Evolutionary conservation across 805 yeast species (phyloP).

Genomic region (Yarrowia sp.): DNA sequence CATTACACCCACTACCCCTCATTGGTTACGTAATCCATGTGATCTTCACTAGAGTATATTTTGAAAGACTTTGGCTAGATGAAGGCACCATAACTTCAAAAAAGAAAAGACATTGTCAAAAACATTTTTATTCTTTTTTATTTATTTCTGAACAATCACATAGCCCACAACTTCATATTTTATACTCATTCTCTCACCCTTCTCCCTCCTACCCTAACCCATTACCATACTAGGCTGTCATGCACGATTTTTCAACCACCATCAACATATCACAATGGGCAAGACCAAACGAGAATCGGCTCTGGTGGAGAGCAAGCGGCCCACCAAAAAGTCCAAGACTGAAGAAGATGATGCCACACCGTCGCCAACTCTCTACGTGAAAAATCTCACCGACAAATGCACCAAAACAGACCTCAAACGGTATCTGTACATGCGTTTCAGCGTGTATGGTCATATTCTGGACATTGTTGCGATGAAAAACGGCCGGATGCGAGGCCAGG

Average conservation of each 20-base stretch:
- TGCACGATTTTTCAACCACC: conserved; percentile 4
- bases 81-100: too few relatives aligned
- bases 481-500: conserved; percentile 44
- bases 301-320: conserved; percentile 2
- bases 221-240: background rate
- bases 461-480: conserved; percentile 40
- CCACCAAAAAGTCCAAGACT: background rate
- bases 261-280: background rate
- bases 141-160: too few relatives aligned
- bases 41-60: too few relatives aligned
- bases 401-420: conserved; percentile 37
- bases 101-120: too few relatives aligned
- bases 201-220: conserved; percentile 6
- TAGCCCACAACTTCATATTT: too few relatives aligned
- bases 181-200: background rate
- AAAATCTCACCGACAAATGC: conserved; percentile 41
- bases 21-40: too few relatives aligned
- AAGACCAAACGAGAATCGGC: background rate
- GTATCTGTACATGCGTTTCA: conserved; percentile 40
- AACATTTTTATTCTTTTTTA: too few relatives aligned
- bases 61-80: too few relatives aligned
- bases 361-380: conserved; percentile 39
- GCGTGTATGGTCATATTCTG: conserved; percentile 40
- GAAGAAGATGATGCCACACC: conserved; percentile 25
- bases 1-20: too few relatives aligned